These are phyloP conservation scores for Phytophthora ohioensis DNA, from an alignment of 352 stramenopile species.

Conservation along the genomic window DNA sequence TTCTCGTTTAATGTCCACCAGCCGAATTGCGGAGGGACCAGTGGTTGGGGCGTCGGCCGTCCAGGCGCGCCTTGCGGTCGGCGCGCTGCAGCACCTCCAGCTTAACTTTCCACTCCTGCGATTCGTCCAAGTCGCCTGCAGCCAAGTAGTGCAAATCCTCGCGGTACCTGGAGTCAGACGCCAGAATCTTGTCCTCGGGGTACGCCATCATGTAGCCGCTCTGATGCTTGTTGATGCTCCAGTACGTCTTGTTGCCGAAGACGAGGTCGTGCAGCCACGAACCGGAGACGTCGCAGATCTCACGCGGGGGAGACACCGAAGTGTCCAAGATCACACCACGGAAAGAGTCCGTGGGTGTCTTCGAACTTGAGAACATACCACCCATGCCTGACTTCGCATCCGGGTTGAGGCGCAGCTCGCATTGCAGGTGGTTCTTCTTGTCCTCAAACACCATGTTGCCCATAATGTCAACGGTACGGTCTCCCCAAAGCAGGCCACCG, in stretches of 20 bases:
- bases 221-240: constrained; percentile 65
- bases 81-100: constrained; percentile 83
- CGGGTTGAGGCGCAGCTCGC: constrained; percentile 84
- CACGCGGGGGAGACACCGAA: constrained; percentile 48
- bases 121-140: constrained; percentile 73
- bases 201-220: constrained; percentile 72
- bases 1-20: constrained; percentile 45
- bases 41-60: constrained; percentile 80
- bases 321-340: constrained; percentile 78
- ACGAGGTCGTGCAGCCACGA: constrained; percentile 85
- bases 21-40: constrained; percentile 64
- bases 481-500: constrained; percentile 81
- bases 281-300: constrained; percentile 77
- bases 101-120: constrained; percentile 88
- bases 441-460: constrained; percentile 81
- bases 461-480: constrained; percentile 83
- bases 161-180: constrained; percentile 76
- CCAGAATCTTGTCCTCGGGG: constrained; percentile 66
- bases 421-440: constrained; percentile 72
- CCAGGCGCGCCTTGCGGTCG: constrained; percentile 79
- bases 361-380: constrained; percentile 82
- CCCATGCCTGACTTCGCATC: constrained; percentile 90
- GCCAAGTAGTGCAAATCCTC: constrained; percentile 80
- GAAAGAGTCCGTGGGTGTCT: constrained; percentile 80
- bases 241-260: constrained; percentile 77